A percentile compares a stretch with the other conserved stretches of the same genome.
Evolutionary conservation across 306 rosid species (phyloP).

Genomic region (Vicia sativa): DNA sequence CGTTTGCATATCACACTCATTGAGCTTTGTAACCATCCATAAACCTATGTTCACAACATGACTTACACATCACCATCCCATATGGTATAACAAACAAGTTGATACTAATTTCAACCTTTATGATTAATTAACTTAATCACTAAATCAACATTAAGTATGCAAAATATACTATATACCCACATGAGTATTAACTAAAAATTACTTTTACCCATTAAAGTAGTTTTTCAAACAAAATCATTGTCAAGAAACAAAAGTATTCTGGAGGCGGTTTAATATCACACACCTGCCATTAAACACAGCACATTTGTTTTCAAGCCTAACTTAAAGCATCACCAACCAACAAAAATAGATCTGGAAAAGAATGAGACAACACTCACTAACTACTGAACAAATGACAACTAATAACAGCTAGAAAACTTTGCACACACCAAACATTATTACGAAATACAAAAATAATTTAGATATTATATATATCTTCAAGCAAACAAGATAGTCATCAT

Average conservation of each 20-base stretch:
- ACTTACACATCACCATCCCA: background rate
- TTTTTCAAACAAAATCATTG: too few species aligned
- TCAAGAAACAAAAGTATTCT: too few species aligned
- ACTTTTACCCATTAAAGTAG: background rate
- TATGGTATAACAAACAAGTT: background rate
- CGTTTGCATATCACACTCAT: too few species aligned
- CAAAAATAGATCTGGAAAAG: slow-evolving; percentile 4
- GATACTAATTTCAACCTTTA: background rate
- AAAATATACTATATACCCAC: background rate
- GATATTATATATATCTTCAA: slow-evolving; percentile 44
- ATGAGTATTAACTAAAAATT: background rate
- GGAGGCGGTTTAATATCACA: background rate
- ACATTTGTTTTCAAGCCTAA: background rate
- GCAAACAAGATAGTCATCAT: slow-evolving; percentile 50
- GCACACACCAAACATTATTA: slow-evolving; percentile 27
- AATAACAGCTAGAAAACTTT: background rate
- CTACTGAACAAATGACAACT: slow-evolving; percentile 3
- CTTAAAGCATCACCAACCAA: background rate
- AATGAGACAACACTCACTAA: slow-evolving; percentile 1
- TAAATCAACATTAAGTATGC: background rate
- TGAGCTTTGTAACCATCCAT: background rate
- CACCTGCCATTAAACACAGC: background rate
- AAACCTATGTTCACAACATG: background rate
- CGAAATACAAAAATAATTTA: slow-evolving; percentile 44
- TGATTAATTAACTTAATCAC: background rate